Conservation (phyloP, 2,329 filamentous ascomycete species). For the Colletotrichum abscissum region DNA sequence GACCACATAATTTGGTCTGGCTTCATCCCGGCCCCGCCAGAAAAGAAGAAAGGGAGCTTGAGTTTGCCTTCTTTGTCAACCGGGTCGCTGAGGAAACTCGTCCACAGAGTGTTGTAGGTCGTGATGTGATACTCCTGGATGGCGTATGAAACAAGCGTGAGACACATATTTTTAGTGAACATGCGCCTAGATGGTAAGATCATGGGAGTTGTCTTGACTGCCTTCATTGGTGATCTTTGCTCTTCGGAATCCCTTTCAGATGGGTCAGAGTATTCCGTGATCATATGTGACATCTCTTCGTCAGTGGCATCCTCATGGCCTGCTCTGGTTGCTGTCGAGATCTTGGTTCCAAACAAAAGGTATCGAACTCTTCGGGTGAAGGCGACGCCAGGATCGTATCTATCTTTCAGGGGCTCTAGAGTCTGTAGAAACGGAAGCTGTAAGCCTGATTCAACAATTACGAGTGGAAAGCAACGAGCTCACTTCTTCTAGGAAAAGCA, state of each 20-base stretch:
- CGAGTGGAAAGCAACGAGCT: background rate
- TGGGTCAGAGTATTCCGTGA: background rate
- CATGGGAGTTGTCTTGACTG: background rate
- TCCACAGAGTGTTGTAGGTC: background rate
- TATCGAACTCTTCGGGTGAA: background rate
- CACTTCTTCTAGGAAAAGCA: slow-evolving; percentile 1
- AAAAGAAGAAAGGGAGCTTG: background rate
- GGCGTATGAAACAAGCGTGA: background rate
- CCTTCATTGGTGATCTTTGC: background rate
- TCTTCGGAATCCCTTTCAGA: background rate
- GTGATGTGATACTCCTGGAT: background rate
- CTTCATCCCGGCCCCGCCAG: background rate
- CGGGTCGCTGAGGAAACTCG: background rate
- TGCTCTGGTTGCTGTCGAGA: too few relatives aligned
- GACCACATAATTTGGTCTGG: background rate
- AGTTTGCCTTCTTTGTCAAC: background rate
- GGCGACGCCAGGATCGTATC: background rate
- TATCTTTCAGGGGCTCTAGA: background rate
- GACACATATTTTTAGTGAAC: background rate
- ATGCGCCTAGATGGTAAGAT: background rate
- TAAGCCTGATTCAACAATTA: background rate
- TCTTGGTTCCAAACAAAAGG: background rate
- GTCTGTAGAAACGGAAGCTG: background rate
- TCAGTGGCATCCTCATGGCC: background rate
- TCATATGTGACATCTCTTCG: background rate